phyloP scores from a whole-genome alignment of 2,329 filamentous ascomycete genomes.

The Neonectria sp. region DNA sequence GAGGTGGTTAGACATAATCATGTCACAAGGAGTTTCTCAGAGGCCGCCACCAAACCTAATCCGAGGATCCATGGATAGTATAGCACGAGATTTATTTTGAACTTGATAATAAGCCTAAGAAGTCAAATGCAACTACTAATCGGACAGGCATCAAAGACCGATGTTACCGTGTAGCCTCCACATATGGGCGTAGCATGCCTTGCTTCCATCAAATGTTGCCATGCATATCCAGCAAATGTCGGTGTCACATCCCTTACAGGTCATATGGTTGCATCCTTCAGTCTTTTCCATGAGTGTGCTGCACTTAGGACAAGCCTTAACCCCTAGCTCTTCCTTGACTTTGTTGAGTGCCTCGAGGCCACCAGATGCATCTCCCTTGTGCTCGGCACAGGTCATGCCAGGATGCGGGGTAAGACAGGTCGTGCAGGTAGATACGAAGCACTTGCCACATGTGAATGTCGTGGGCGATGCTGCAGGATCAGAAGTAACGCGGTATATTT shows the following conservation, averaged over 20 bases:
- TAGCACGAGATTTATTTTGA: too few species aligned
- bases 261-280: conserved; percentile 3
- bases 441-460: conserved; percentile 1
- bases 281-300: background rate
- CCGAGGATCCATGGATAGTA: too few species aligned
- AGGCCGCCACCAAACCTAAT: too few species aligned
- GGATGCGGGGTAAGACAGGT: background rate
- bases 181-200: background rate
- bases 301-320: conserved; percentile 1
- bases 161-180: background rate
- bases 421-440: background rate
- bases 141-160: background rate
- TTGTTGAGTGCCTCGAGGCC: background rate
- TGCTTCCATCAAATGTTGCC: background rate
- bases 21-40: too few species aligned
- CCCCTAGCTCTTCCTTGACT: background rate
- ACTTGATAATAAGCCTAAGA: too few species aligned
- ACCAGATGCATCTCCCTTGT: background rate
- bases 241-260: background rate
- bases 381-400: background rate
- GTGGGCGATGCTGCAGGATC: background rate
- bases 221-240: conserved; percentile 6
- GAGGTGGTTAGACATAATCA: too few species aligned
- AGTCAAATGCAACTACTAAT: too few species aligned
- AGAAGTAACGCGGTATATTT: conserved; percentile 10